Evolutionary conservation across 345 rosid genomes (phyloP).

Genomic region (Boechera divaricarpa): DNA sequence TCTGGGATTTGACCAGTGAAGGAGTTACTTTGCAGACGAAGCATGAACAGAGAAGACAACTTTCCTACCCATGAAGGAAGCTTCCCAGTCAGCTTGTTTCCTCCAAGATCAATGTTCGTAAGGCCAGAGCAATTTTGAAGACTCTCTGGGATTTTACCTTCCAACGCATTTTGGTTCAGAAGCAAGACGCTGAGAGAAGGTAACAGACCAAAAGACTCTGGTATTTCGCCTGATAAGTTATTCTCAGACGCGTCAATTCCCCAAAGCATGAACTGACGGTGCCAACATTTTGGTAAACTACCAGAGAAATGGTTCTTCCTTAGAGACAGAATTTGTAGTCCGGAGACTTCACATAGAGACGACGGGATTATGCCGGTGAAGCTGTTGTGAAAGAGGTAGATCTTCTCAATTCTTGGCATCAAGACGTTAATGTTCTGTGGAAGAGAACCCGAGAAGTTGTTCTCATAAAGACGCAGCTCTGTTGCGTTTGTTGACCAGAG

Average conservation of each 20-base stretch:
- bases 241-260: conserved; percentile 59
- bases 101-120: conserved; percentile 58
- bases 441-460: conserved; percentile 57
- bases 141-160: conserved; percentile 55
- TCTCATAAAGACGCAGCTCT: conserved; percentile 49
- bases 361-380: conserved; percentile 49
- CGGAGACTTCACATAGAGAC: conserved; percentile 51
- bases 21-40: conserved; percentile 49
- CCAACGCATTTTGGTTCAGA: conserved; percentile 53
- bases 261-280: conserved; percentile 46
- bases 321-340: conserved; percentile 51
- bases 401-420: conserved; percentile 53
- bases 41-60: conserved; percentile 48
- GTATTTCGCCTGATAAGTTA: conserved; percentile 52
- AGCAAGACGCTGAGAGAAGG: conserved; percentile 51
- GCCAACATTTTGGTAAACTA: conserved; percentile 55
- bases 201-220: conserved; percentile 52
- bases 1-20: conserved; percentile 49
- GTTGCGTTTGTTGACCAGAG: conserved; percentile 58
- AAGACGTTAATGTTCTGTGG: conserved; percentile 47
- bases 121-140: conserved; percentile 57
- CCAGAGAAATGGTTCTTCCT: conserved; percentile 51
- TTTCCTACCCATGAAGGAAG: conserved; percentile 52
- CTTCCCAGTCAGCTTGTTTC: conserved; percentile 52
- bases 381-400: conserved; percentile 52